Percentiles rank a stretch among this genome's conserved stretches.
phyloP scores from a whole-genome alignment of 257 asterid genomes.

The Gentiana straminea region DNA sequence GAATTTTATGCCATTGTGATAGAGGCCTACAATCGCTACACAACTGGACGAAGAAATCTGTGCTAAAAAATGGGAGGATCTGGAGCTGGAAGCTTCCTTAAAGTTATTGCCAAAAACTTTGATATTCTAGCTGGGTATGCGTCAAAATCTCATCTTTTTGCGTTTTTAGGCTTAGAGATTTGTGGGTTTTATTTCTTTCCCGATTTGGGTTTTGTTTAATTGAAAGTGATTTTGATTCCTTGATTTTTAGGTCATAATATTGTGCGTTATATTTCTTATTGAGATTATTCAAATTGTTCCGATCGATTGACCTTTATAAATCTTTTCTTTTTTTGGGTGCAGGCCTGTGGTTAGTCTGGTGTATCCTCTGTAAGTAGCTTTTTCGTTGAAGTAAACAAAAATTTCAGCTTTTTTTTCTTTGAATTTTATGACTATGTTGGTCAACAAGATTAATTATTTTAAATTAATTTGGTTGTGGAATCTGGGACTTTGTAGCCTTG shows the following conservation, averaged over 20 bases:
- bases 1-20: too few species aligned
- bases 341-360: slow-evolving; percentile 91
- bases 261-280: neutral
- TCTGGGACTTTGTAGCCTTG: too few species aligned
- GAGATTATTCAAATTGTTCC: neutral
- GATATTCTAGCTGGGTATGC: slow-evolving; percentile 75
- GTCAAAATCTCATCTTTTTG: neutral
- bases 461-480: too few species aligned
- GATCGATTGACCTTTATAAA: slow-evolving; percentile 8
- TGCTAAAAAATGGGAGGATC: slow-evolving; percentile 54
- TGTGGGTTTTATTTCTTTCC: slow-evolving; percentile 6
- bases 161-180: neutral
- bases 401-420: too few species aligned
- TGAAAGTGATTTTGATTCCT: too few species aligned
- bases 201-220: neutral
- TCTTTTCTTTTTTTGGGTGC: slow-evolving; percentile 27
- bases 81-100: slow-evolving; percentile 55
- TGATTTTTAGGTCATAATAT: neutral
- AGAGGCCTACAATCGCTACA: too few species aligned
- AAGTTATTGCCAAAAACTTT: slow-evolving; percentile 45
- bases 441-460: too few species aligned
- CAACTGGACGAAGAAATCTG: neutral
- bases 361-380: slow-evolving; percentile 80
- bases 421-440: too few species aligned
- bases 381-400: too few species aligned